phyloP scores from a whole-genome alignment of 768 basidiomycete species.

The Sarcodon sp. region DNA sequence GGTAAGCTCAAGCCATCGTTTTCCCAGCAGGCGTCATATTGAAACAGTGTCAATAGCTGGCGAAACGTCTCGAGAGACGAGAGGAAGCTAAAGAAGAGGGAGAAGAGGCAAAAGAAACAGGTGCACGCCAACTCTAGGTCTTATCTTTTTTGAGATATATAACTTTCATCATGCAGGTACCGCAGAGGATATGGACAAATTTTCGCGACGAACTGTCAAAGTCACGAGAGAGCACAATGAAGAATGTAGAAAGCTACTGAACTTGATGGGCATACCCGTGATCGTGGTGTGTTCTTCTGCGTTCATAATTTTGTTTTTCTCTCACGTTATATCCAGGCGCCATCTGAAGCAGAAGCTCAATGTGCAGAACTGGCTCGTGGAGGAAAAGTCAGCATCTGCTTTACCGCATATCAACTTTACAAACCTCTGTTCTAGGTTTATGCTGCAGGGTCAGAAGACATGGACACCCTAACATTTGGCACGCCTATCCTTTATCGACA shows the following conservation, averaged over 20 bases:
- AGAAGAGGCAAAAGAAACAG: slow-evolving; percentile 94
- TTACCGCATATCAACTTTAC: neutral
- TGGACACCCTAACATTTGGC: slow-evolving; percentile 97
- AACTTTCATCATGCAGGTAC: slow-evolving; percentile 35
- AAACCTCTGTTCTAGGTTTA: slow-evolving; percentile 49
- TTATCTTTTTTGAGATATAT: neutral
- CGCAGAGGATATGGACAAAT: slow-evolving; percentile 83
- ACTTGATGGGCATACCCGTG: slow-evolving; percentile 94
- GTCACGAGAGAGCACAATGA: slow-evolving; percentile 96
- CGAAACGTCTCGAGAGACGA: slow-evolving; percentile 85
- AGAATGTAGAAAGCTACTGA: slow-evolving; percentile 79
- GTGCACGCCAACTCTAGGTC: slow-evolving; percentile 16
- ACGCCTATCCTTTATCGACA: slow-evolving; percentile 89
- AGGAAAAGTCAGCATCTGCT: slow-evolving; percentile 49
- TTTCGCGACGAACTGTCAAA: slow-evolving; percentile 83
- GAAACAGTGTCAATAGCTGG: slow-evolving; percentile 41
- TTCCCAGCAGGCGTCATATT: neutral
- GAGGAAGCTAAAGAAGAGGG: slow-evolving; percentile 92
- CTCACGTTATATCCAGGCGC: slow-evolving; percentile 45
- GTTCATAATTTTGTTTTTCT: neutral
- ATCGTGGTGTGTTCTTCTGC: slow-evolving; percentile 51
- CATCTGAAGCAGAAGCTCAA: slow-evolving; percentile 97
- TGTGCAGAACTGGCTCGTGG: slow-evolving; percentile 97
- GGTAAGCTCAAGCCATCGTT: slow-evolving; percentile 35
- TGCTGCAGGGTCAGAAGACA: slow-evolving; percentile 97